Conservation (phyloP, 1,284 basidiomycete genomes). For the Trichosporon sp. region DNA sequence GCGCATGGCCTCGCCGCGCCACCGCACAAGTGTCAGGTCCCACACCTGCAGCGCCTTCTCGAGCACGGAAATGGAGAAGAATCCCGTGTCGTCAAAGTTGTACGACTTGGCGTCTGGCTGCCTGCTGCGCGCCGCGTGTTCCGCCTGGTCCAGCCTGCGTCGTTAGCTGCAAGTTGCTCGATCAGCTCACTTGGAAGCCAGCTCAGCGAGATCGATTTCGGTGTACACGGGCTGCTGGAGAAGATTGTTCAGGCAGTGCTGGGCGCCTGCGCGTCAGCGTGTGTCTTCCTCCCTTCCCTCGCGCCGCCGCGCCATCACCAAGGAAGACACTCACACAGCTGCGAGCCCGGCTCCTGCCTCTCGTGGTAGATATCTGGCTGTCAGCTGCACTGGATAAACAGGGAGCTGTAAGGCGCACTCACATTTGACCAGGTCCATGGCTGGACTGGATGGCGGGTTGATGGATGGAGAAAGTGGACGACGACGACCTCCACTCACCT, state of each 20-base stretch:
- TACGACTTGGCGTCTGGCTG: conserved; percentile 54
- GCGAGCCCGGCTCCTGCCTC: conserved; percentile 49
- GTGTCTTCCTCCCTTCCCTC: neutral
- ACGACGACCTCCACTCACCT: neutral
- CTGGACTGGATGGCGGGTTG: neutral
- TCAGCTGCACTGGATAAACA: neutral
- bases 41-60: conserved; percentile 68
- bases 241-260: conserved; percentile 53
- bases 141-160: conserved; percentile 52
- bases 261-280: conserved; percentile 40
- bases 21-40: conserved; percentile 73
- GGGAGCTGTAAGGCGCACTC: too few species aligned
- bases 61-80: conserved; percentile 61
- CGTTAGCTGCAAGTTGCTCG: conserved; percentile 26
- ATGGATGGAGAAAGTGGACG: neutral
- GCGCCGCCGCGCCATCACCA: neutral
- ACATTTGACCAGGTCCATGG: conserved; percentile 20
- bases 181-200: conserved; percentile 64
- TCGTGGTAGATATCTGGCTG: conserved; percentile 45
- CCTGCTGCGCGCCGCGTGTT: conserved; percentile 43
- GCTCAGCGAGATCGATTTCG: conserved; percentile 75
- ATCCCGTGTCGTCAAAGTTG: conserved; percentile 92
- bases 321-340: conserved; percentile 37
- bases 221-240: conserved; percentile 58
- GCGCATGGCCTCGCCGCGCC: conserved; percentile 78